Percentiles rank a stretch among this genome's conserved stretches.
Evolutionary conservation across 2,329 filamentous ascomycete genomes (phyloP).

Genomic region (Xylariaceae sp.): DNA sequence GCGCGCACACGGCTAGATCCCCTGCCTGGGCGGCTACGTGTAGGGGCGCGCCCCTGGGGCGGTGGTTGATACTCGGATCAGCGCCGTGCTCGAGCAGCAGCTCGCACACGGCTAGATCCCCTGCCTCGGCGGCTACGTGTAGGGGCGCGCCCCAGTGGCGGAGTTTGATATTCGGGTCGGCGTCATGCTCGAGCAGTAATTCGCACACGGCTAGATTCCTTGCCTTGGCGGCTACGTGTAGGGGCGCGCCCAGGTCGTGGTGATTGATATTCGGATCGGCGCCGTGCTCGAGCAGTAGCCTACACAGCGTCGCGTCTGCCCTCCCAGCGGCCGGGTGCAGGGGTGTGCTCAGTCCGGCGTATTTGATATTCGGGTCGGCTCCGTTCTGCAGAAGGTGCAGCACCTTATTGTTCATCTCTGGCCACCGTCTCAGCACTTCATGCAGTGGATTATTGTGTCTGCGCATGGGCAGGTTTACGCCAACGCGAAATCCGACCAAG

Average conservation of each 20-base stretch:
- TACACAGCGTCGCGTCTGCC: not conserved
- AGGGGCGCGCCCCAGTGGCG: conserved; percentile 3
- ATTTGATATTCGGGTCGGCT: conserved; percentile 3
- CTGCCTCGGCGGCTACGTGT: not conserved
- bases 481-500: not conserved
- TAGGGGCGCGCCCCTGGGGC: not conserved
- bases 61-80: not conserved
- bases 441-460: not conserved
- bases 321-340: not conserved
- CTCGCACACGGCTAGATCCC: not conserved
- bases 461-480: not conserved
- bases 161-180: conserved; percentile 3
- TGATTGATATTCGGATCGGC: conserved; percentile 3
- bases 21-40: not conserved
- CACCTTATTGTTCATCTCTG: no score
- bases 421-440: not conserved
- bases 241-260: conserved; percentile 2
- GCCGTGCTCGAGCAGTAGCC: conserved; percentile 1
- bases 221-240: not conserved
- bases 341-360: conserved; percentile 2
- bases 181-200: conserved; percentile 1
- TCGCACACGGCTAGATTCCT: not conserved
- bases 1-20: not conserved
- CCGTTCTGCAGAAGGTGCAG: conserved; percentile 2
- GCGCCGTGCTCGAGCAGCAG: not conserved